phyloP scores from a whole-genome alignment of 805 yeast species.

The Grigorovia humatica region DNA sequence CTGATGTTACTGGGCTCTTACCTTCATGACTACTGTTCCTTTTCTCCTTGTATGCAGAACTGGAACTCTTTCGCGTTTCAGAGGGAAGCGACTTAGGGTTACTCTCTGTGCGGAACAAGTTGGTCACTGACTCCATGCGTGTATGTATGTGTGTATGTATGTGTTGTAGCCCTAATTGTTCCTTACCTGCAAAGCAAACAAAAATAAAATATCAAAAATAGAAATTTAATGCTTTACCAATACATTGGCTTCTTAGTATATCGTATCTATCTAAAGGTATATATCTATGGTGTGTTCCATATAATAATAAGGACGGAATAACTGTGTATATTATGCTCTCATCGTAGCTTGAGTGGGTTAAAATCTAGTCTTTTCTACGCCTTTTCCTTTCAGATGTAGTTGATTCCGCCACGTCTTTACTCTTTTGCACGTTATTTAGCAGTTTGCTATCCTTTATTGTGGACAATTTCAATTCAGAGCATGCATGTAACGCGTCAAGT shows the following conservation, averaged over 20 bases:
- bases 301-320: no score
- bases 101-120: constrained; percentile 23
- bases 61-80: background rate
- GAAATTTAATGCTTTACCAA: no score
- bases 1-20: background rate
- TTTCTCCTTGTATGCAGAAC: background rate
- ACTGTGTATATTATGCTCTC: no score
- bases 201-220: no score
- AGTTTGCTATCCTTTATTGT: constrained; percentile 30
- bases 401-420: constrained; percentile 20
- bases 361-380: background rate
- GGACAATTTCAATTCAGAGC: constrained; percentile 12
- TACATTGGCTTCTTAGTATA: no score
- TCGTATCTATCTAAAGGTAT: no score
- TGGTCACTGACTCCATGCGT: constrained; percentile 22
- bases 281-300: no score
- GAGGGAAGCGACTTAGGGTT: constrained; percentile 1
- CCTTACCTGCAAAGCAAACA: no score
- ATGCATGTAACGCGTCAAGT: constrained; percentile 36
- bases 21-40: background rate
- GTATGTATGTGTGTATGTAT: no score
- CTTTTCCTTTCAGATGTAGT: constrained; percentile 2
- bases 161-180: no score
- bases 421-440: constrained; percentile 47
- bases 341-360: no score